These are phyloP conservation scores for Ceratocystis diversiconidia DNA, from an alignment of 2,329 filamentous ascomycete species.

Conservation along the genomic window DNA sequence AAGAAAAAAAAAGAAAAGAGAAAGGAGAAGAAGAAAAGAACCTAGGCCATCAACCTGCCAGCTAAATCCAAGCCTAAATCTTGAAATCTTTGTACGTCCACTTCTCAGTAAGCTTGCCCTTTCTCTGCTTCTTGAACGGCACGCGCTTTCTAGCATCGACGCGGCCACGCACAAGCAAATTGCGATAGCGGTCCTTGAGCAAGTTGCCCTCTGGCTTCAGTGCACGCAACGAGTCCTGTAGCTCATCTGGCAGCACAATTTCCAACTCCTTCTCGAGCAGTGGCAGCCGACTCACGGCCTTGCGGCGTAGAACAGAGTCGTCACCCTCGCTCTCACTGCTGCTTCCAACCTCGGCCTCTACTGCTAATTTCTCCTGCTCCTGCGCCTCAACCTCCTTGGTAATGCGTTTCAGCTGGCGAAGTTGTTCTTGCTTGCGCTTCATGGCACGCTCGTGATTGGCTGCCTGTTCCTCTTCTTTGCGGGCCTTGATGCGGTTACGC, in stretches of 20 bases:
- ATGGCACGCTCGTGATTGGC: conserved; percentile 62
- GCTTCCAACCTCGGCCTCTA: conserved; percentile 24
- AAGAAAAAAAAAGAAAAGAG: background rate
- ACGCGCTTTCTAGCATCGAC: conserved; percentile 69
- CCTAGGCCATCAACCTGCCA: background rate
- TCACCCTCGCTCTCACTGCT: conserved; percentile 43
- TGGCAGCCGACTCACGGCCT: conserved; percentile 57
- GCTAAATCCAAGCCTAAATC: conserved; percentile 19
- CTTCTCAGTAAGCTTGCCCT: conserved; percentile 76
- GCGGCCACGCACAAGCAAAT: conserved; percentile 74
- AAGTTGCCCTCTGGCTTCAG: conserved; percentile 93
- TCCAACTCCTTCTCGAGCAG: conserved; percentile 61
- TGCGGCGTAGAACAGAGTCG: conserved; percentile 51
- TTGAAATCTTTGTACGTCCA: conserved; percentile 93
- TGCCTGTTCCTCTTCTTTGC: conserved; percentile 72
- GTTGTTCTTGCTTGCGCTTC: conserved; percentile 59
- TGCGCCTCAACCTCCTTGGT: conserved; percentile 46
- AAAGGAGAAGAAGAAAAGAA: background rate
- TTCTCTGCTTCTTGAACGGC: conserved; percentile 68
- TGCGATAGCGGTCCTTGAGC: conserved; percentile 82
- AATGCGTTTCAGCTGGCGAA: conserved; percentile 56
- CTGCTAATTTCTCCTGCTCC: conserved; percentile 36
- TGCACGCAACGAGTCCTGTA: conserved; percentile 66
- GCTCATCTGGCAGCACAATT: conserved; percentile 66
- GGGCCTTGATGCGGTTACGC: conserved; percentile 73